Conservation (phyloP, 257 asterid species). For the Solanum neorickii region DNA sequence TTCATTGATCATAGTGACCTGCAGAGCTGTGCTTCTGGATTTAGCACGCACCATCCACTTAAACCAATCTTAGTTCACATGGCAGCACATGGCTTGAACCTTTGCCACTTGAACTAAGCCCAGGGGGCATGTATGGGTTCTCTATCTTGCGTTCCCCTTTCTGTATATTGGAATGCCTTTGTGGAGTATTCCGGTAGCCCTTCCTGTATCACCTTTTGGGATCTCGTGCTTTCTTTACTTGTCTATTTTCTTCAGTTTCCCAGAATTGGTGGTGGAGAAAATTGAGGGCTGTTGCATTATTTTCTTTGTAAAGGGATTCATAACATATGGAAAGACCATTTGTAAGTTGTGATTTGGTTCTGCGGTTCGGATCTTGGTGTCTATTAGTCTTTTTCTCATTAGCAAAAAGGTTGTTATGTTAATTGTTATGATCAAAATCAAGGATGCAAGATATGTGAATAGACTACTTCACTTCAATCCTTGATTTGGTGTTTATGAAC, state of each 20-base stretch:
- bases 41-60: background rate
- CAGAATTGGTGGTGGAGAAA: background rate
- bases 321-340: background rate
- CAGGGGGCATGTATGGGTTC: background rate
- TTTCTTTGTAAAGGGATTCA: background rate
- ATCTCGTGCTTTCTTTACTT: background rate
- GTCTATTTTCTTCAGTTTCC: background rate
- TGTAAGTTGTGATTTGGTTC: background rate
- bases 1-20: background rate
- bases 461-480: background rate
- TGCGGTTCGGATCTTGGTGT: background rate
- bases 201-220: background rate
- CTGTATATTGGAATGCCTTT: background rate
- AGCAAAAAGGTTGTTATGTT: background rate
- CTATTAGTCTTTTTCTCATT: background rate
- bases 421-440: background rate
- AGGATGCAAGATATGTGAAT: background rate
- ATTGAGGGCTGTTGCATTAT: background rate
- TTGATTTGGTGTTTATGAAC: background rate
- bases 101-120: background rate
- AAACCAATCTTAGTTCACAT: background rate
- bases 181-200: background rate
- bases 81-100: background rate
- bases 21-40: background rate
- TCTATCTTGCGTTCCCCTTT: background rate